A percentile compares a stretch with the other conserved stretches of the same genome.
These are phyloP conservation scores for Prototheca wickerhamii DNA, from an alignment of 163 green algal genomes.

Conservation along the genomic window DNA sequence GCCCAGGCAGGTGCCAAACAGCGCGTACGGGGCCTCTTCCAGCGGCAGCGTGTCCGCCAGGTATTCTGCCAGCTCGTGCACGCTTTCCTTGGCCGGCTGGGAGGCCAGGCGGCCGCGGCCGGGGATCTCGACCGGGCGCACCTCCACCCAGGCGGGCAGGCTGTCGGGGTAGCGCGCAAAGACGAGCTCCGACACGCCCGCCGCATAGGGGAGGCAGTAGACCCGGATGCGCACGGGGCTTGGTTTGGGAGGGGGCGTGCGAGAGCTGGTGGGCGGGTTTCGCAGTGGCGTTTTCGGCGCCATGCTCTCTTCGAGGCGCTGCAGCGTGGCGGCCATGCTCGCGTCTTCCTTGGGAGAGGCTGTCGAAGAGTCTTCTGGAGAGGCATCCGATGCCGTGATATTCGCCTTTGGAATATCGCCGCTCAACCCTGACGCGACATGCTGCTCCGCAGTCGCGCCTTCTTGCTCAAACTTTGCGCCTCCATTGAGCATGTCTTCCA, in stretches of 20 bases:
- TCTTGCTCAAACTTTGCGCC: not conserved
- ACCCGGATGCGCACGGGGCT: constrained; percentile 30
- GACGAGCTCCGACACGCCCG: constrained; percentile 39
- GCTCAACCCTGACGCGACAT: no score
- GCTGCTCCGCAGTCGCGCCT: no score
- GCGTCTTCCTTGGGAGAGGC: no score
- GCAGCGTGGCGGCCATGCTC: no score
- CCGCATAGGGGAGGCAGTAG: constrained; percentile 44
- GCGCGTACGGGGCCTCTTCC: constrained; percentile 34
- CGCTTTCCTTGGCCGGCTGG: constrained; percentile 3
- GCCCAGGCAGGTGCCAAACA: constrained; percentile 45
- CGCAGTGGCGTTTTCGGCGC: no score
- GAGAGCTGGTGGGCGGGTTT: no score
- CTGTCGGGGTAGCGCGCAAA: constrained; percentile 12
- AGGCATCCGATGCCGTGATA: no score
- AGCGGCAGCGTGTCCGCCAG: constrained; percentile 28
- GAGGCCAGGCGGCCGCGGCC: not conserved
- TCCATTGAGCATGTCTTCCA: not conserved
- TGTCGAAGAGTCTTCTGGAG: no score
- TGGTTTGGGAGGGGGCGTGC: no score
- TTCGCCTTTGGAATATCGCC: no score
- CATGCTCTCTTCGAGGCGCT: no score
- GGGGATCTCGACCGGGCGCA: constrained; percentile 3
- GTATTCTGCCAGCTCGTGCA: constrained; percentile 15
- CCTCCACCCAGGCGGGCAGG: not conserved